Percentiles rank a stretch among this genome's conserved stretches.
These are phyloP conservation scores for Fusarium tupiense DNA, from an alignment of 2,329 filamentous ascomycete species.

Conservation along the genomic window DNA sequence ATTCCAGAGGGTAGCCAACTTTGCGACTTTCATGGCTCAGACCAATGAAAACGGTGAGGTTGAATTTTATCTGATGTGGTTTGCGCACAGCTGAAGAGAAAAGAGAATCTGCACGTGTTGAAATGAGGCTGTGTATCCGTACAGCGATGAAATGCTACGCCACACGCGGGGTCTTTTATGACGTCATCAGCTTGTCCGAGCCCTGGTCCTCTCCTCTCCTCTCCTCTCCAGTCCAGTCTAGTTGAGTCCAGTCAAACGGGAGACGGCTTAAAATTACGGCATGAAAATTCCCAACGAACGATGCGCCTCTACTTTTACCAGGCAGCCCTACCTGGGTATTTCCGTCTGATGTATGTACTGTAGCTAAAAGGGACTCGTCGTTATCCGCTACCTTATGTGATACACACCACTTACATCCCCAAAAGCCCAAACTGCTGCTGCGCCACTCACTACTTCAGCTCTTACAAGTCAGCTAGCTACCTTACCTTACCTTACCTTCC, in stretches of 20 bases:
- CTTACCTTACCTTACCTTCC: not conserved
- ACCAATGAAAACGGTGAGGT: not conserved
- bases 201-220: not conserved
- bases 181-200: slow-evolving; percentile 20
- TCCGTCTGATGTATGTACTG: not conserved
- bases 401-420: not conserved
- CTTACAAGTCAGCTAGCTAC: not conserved
- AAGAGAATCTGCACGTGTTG: not conserved
- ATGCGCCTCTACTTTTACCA: not conserved
- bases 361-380: not conserved
- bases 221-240: not conserved
- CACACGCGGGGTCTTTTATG: slow-evolving; percentile 24
- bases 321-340: not conserved
- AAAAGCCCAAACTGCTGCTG: not conserved
- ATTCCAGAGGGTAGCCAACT: not conserved
- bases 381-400: not conserved
- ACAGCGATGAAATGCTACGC: slow-evolving; percentile 1
- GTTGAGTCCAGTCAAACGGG: not conserved
- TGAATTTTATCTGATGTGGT: no score
- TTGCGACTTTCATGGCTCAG: not conserved
- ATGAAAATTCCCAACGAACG: slow-evolving; percentile 2
- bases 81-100: not conserved
- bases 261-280: slow-evolving; percentile 8
- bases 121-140: slow-evolving; percentile 22
- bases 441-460: slow-evolving; percentile 5